Evolutionary conservation across 202 grass and related monocot genomes (phyloP).

Genomic region (Panicum hallii): DNA sequence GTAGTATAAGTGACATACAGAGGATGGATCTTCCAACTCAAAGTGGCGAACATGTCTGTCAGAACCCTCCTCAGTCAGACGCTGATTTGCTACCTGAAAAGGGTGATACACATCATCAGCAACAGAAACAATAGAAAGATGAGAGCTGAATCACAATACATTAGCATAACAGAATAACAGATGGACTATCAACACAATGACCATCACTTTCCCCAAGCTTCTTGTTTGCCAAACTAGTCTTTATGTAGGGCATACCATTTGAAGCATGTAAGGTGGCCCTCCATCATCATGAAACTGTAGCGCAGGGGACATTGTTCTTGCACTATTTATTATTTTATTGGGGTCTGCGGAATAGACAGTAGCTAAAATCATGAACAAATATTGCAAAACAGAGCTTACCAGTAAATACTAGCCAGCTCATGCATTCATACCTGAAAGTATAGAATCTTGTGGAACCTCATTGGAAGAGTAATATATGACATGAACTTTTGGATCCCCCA

Average conservation of each 20-base stretch:
- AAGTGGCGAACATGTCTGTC: too few species aligned
- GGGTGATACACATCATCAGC: slow-evolving; percentile 16
- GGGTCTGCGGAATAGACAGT: slow-evolving; percentile 54
- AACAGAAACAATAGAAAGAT: slow-evolving; percentile 31
- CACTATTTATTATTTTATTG: slow-evolving; percentile 69
- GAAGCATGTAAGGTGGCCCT: slow-evolving; percentile 77
- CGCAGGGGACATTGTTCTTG: slow-evolving; percentile 76
- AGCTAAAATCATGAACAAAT: slow-evolving; percentile 34
- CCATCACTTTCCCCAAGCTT: neutral
- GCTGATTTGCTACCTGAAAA: slow-evolving; percentile 21
- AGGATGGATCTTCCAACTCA: too few species aligned
- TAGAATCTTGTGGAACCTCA: slow-evolving; percentile 50
- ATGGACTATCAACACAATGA: neutral
- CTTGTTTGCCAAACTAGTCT: neutral
- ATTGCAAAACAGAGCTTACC: slow-evolving; percentile 10
- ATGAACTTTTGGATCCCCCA: slow-evolving; percentile 72
- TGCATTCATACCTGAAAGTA: slow-evolving; percentile 53
- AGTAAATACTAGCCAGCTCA: slow-evolving; percentile 21
- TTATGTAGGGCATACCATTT: slow-evolving; percentile 54
- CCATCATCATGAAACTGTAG: slow-evolving; percentile 70
- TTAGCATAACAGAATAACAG: slow-evolving; percentile 29
- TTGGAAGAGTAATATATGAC: slow-evolving; percentile 64
- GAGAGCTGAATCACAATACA: slow-evolving; percentile 7
- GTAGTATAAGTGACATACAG: slow-evolving; percentile 11
- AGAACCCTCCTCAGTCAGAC: too few species aligned